Percentiles rank a stretch among this genome's conserved stretches.
Conservation (phyloP, 2,329 filamentous ascomycete species). For the Calonectria montana region DNA sequence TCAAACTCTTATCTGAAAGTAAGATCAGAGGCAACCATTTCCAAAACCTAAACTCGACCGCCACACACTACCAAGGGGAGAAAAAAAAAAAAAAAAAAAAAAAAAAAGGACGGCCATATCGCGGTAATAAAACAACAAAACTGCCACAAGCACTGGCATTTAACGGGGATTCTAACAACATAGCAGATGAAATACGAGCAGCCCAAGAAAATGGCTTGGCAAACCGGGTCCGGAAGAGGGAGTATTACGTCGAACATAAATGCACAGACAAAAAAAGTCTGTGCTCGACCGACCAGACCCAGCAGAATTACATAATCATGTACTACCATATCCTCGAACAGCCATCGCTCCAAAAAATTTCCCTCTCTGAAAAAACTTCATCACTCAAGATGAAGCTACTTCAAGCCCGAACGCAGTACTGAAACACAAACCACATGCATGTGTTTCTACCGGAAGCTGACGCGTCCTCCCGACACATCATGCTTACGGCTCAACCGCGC, state of each 20-base stretch:
- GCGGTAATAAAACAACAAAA: not conserved
- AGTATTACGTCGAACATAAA: not conserved
- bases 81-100: not conserved
- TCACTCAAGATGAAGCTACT: not conserved
- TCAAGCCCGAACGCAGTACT: not conserved
- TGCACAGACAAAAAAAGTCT: not conserved
- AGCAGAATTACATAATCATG: conserved; percentile 35
- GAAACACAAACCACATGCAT: not conserved
- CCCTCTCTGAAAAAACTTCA: conserved; percentile 4
- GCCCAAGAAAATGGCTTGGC: not conserved
- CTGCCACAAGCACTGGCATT: not conserved
- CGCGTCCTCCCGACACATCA: not conserved
- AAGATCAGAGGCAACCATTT: not conserved
- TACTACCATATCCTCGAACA: conserved; percentile 23
- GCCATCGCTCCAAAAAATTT: conserved; percentile 31
- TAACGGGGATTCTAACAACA: not conserved
- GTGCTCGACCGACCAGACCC: not conserved
- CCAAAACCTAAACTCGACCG: not conserved
- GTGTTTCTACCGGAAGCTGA: not conserved
- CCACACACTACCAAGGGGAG: not conserved
- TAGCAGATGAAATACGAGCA: not conserved
- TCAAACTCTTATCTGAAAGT: too few species aligned
- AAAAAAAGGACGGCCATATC: not conserved
- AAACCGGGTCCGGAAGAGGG: not conserved
- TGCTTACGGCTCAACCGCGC: not conserved